A percentile compares a stretch with the other conserved stretches of the same genome.
Conservation (phyloP, 129 eudicot species). For the Scalesia atractyloides region DNA sequence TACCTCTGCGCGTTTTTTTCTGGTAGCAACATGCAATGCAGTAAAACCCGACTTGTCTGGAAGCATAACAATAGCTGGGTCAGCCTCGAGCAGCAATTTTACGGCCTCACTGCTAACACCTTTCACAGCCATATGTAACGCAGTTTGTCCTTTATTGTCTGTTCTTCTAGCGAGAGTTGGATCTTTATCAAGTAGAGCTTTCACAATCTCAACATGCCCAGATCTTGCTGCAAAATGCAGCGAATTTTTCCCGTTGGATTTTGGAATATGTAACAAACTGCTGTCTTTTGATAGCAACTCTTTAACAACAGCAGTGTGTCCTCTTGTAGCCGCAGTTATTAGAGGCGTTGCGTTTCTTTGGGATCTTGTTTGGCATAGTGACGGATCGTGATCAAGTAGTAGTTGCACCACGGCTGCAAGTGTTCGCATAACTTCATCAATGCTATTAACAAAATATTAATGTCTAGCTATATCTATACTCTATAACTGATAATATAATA, state of each 20-base stretch:
- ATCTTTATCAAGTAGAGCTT: conserved; percentile 67
- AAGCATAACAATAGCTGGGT: conserved; percentile 70
- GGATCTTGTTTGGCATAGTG: conserved; percentile 60
- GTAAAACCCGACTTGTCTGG: conserved; percentile 76
- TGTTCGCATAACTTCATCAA: conserved; percentile 9
- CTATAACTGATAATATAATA: not conserved
- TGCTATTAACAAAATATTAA: no score
- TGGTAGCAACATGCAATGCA: conserved; percentile 80
- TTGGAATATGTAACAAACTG: conserved; percentile 44
- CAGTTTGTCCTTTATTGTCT: conserved; percentile 81
- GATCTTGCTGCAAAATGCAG: conserved; percentile 72
- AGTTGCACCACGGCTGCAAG: conserved; percentile 72
- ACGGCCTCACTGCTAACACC: conserved; percentile 69
- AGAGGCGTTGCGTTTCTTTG: conserved; percentile 72
- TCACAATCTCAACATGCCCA: conserved; percentile 73
- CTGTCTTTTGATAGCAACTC: conserved; percentile 60
- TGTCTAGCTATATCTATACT: no score
- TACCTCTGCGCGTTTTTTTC: conserved; percentile 80
- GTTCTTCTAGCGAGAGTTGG: conserved; percentile 64
- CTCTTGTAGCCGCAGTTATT: conserved; percentile 70
- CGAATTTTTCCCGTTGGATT: conserved; percentile 69
- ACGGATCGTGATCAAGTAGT: conserved; percentile 67
- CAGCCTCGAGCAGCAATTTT: conserved; percentile 61
- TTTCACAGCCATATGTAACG: conserved; percentile 91
- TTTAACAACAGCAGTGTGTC: conserved; percentile 69